Percentiles rank a stretch among this genome's conserved stretches.
Conservation (phyloP, 305 asterid genomes). For the Fraxinus xanthoxyloides region DNA sequence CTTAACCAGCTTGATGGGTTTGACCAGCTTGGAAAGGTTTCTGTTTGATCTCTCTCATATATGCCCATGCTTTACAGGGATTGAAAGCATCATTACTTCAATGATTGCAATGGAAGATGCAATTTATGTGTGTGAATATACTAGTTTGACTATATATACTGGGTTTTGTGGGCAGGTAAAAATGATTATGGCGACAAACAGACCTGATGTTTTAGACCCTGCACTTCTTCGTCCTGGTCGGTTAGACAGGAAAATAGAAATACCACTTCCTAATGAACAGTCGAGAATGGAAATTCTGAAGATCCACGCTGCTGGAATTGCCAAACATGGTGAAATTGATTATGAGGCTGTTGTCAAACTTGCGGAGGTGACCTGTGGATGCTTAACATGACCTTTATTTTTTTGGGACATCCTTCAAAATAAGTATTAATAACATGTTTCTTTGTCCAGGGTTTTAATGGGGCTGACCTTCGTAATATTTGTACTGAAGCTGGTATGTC, state of each 20-base stretch:
- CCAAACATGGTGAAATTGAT: conserved; percentile 97
- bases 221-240: conserved; percentile 97
- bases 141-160: conserved; percentile 5
- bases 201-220: conserved; percentile 91
- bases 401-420: not conserved
- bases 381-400: not conserved
- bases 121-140: not conserved
- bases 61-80: not conserved
- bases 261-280: conserved; percentile 90
- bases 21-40: conserved; percentile 87
- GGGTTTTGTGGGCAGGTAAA: conserved; percentile 54
- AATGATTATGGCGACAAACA: conserved; percentile 90
- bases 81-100: not conserved
- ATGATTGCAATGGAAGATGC: not conserved
- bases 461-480: conserved; percentile 81
- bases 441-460: conserved; percentile 66
- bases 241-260: conserved; percentile 86
- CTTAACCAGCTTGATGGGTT: conserved; percentile 90
- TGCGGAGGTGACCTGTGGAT: conserved; percentile 66
- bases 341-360: conserved; percentile 94
- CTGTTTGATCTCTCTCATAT: not conserved
- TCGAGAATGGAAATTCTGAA: conserved; percentile 91
- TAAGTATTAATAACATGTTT: not conserved
- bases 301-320: conserved; percentile 92
- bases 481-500: conserved; percentile 93